Evolutionary conservation across 768 basidiomycete species (phyloP), one percentile per base, ranked within the genome.

Genomic region (Russula emetica): DNA sequence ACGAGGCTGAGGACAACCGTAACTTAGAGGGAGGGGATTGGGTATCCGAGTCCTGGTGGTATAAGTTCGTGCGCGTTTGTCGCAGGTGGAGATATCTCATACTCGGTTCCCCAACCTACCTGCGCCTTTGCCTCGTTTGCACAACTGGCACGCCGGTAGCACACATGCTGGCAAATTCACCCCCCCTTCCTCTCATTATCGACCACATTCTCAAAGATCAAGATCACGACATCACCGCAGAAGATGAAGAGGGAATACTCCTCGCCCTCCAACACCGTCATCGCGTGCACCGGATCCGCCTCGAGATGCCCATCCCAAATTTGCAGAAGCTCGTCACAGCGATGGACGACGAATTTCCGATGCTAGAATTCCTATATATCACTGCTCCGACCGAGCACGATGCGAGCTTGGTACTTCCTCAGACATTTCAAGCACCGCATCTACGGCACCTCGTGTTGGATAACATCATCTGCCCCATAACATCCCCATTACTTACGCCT

Each of bases 111-210:
- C 8, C 54, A 22, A 18, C 38, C 5, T 38, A 40, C 38, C 38
- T 55, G 13, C 14, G 8, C 10, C 22, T 55, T 10, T 26, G 13
- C 16, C 54, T 55, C 34, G 22, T 55, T 22, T 55, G 54, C 16
- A 38, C 36, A 20, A 5, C n/a, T 26, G 54, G 54, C 16, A 55
- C 54, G 2, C 54, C 38, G 7, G 38, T 55, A 2, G 38, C 38
- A 40, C 24, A 55, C 9, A 40, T 55, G 54, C 54, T 55, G 24
- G 22, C 54, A 40, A 38, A 55, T 55, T 55, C 54, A 3, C 54
- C 54, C 5, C 24, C 14, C 22, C 16, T 55, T 26, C 54, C 54
- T 3, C 54, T 55, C 7, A 26, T 55, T 20, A 38, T 55, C 24
- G 18, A 26, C 20, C 10, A 26, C 16, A 6, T 24, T 55, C 38